Conservation (phyloP, 352 stramenopile species). For the Albugo candida region DNA sequence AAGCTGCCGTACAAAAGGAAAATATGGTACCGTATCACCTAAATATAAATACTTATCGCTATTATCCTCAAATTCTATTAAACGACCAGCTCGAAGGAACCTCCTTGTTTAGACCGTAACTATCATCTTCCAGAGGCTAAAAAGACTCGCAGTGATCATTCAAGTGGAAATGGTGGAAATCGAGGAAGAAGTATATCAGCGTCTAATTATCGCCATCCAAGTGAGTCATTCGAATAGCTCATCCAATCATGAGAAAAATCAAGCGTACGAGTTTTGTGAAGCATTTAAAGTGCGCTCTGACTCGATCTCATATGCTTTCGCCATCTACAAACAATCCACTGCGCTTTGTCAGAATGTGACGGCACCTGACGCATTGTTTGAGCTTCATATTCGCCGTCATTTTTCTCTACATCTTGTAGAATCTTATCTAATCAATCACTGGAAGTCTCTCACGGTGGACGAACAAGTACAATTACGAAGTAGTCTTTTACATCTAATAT, state of each 20-base stretch:
- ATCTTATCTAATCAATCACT: conserved; percentile 38
- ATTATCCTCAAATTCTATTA: no score
- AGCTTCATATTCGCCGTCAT: conserved; percentile 36
- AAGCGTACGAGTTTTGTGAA: conserved; percentile 54
- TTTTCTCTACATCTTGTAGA: conserved; percentile 67
- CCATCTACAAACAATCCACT: conserved; percentile 38
- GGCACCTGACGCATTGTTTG: conserved; percentile 8
- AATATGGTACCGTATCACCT: no score
- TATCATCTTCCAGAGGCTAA: no score
- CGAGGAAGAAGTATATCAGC: conserved; percentile 47
- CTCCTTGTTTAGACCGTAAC: no score
- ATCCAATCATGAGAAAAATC: conserved; percentile 19
- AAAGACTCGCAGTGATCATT: no score
- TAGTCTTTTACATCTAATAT: conserved; percentile 36
- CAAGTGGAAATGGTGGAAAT: conserved; percentile 9
- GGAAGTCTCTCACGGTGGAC: conserved; percentile 19
- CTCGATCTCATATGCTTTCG: conserved; percentile 50
- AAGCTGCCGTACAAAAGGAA: no score
- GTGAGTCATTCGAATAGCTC: conserved; percentile 43
- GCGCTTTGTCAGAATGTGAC: conserved; percentile 8
- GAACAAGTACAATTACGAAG: conserved; percentile 27
- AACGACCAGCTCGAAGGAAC: no score
- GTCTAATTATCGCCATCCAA: conserved; percentile 49
- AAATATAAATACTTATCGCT: no score
- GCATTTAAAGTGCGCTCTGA: conserved; percentile 47